phyloP scores from a whole-genome alignment of 768 basidiomycete species.

The Hygrocybe punicea region DNA sequence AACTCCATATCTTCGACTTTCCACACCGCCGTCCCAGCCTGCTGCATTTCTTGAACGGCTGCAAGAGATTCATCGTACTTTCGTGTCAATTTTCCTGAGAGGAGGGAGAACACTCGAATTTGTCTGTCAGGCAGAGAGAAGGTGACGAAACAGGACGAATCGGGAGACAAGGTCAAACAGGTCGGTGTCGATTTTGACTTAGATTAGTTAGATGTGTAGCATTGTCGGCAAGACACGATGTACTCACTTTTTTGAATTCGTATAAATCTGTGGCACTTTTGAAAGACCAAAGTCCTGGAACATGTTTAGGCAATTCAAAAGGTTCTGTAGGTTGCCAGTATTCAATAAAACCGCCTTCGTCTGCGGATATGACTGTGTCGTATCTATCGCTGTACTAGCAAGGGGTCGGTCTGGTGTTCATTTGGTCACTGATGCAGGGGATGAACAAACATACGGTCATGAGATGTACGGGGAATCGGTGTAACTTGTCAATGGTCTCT shows the following conservation, averaged over 20 bases:
- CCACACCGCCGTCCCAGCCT: constrained; percentile 89
- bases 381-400: constrained; percentile 84
- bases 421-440: background rate
- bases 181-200: constrained; percentile 91
- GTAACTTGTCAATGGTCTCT: constrained; percentile 71
- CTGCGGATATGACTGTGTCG: constrained; percentile 90
- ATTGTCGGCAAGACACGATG: background rate
- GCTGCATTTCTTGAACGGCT: constrained; percentile 98
- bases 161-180: constrained; percentile 87
- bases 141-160: constrained; percentile 85
- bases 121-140: constrained; percentile 93
- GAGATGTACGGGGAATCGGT: constrained; percentile 85
- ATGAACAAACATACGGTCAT: constrained; percentile 63
- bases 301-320: constrained; percentile 75
- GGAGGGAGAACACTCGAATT: constrained; percentile 89
- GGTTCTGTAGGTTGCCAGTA: constrained; percentile 93
- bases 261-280: constrained; percentile 92
- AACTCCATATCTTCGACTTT: constrained; percentile 99
- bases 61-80: constrained; percentile 93
- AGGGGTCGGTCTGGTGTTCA: constrained; percentile 2
- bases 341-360: constrained; percentile 92
- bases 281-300: constrained; percentile 80
- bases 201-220: background rate
- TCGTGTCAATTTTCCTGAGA: constrained; percentile 82
- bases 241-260: constrained; percentile 91